Conservation (phyloP, 1,284 basidiomycete species). For the Mycosarcoma mackinlayi region DNA sequence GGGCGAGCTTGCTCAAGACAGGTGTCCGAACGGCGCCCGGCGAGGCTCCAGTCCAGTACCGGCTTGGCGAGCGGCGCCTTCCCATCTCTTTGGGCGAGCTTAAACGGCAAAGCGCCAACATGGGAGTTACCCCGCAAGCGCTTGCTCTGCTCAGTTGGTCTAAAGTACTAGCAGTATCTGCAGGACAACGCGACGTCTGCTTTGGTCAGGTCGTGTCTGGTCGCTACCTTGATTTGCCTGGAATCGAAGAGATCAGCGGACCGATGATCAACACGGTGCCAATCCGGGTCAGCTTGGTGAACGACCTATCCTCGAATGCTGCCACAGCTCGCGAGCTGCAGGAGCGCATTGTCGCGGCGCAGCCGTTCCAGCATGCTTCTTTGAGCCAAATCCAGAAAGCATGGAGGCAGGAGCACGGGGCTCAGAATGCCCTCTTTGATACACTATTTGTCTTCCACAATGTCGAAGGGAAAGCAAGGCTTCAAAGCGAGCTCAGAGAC, state of each 20-base stretch:
- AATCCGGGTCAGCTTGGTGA: conserved; percentile 7
- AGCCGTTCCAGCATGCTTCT: conserved; percentile 26
- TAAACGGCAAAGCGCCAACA: conserved; percentile 5
- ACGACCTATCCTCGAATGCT: conserved; percentile 11
- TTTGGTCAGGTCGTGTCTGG: conserved; percentile 24
- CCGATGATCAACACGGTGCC: conserved; percentile 29
- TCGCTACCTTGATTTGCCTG: conserved; percentile 11
- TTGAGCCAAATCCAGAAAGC: conserved; percentile 10
- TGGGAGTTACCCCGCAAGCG: conserved; percentile 13
- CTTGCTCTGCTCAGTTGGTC: conserved; percentile 12
- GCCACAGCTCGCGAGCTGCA: conserved; percentile 9
- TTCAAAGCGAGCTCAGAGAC: background rate
- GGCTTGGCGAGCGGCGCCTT: conserved; percentile 1
- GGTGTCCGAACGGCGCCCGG: no score
- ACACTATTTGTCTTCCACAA: conserved; percentile 18
- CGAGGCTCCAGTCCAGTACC: background rate
- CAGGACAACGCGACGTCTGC: conserved; percentile 21
- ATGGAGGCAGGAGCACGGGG: conserved; percentile 1
- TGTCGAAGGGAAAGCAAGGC: conserved; percentile 1
- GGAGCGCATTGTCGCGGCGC: conserved; percentile 5
- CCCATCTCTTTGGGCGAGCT: background rate
- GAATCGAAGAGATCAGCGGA: conserved; percentile 22
- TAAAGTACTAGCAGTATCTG: conserved; percentile 12
- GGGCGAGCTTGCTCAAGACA: background rate
- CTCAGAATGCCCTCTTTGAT: conserved; percentile 7